phyloP scores from a whole-genome alignment of 805 yeast species.

The Teunomyces aglyptinius region DNA sequence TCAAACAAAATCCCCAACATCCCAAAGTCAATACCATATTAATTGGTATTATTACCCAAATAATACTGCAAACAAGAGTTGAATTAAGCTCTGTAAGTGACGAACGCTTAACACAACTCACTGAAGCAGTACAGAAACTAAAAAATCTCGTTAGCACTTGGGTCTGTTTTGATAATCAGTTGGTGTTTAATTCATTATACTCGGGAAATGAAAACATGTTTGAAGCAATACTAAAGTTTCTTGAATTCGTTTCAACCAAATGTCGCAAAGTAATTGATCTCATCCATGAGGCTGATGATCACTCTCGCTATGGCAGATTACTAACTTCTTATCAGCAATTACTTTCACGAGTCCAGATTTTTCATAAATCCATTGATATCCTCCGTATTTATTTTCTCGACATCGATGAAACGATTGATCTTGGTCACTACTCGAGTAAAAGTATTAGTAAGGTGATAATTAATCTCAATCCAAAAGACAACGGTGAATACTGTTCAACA shows the following conservation, averaged over 20 bases:
- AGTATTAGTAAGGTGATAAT: conserved; percentile 6
- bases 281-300: background rate
- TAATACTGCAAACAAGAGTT: conserved; percentile 10
- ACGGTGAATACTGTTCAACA: conserved; percentile 5
- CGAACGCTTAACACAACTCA: background rate
- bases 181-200: conserved; percentile 25
- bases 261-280: conserved; percentile 4
- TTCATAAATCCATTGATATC: conserved; percentile 6
- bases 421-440: background rate
- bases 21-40: conserved; percentile 19
- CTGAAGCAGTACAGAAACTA: conserved; percentile 2
- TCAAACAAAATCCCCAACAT: conserved; percentile 16
- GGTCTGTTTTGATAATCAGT: conserved; percentile 16
- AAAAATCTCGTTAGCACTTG: conserved; percentile 11
- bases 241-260: conserved; percentile 8
- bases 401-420: conserved; percentile 3
- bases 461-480: background rate
- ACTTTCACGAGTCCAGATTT: background rate
- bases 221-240: conserved; percentile 12
- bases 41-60: conserved; percentile 14
- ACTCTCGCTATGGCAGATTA: background rate
- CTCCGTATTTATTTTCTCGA: conserved; percentile 12
- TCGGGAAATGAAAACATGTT: conserved; percentile 29
- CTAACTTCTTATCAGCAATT: background rate
- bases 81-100: conserved; percentile 1